Percentiles rank a stretch among this genome's conserved stretches.
Conservation (phyloP, 2,329 filamentous ascomycete genomes). For the Mycocentrospora acerina region DNA sequence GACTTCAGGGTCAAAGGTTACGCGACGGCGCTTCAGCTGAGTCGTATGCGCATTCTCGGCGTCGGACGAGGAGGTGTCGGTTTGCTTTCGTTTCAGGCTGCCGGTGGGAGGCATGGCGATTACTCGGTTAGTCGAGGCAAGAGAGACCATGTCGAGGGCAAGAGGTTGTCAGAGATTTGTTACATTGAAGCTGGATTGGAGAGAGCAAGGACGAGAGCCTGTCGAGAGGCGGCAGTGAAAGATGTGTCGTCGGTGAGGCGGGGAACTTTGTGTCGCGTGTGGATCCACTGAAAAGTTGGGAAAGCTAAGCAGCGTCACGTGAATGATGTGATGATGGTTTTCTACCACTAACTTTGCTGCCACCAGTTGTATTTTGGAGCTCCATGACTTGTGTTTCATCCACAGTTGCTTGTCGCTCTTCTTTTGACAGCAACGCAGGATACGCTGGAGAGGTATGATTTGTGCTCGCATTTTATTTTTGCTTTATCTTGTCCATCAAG, state of each 20-base stretch:
- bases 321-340: not conserved
- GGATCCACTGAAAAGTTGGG: not conserved
- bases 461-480: too few relatives aligned
- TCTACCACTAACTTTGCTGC: too few relatives aligned
- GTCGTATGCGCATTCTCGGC: constrained; percentile 33
- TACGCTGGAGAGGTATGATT: too few relatives aligned
- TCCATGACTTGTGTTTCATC: too few relatives aligned
- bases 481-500: too few relatives aligned
- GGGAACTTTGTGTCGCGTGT: not conserved
- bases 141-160: constrained; percentile 40
- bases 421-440: too few relatives aligned
- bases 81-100: constrained; percentile 43
- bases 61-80: constrained; percentile 27
- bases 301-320: not conserved
- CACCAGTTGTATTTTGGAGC: too few relatives aligned
- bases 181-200: constrained; percentile 28
- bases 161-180: constrained; percentile 12
- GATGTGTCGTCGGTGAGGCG: constrained; percentile 2
- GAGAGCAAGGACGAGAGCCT: not conserved
- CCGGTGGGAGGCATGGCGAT: constrained; percentile 31
- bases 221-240: constrained; percentile 4
- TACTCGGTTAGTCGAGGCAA: constrained; percentile 34
- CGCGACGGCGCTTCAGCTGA: constrained; percentile 48
- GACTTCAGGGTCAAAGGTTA: constrained; percentile 52
- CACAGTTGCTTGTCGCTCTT: too few relatives aligned